Conservation (phyloP, 371 early-diverging fungal genomes). For the Synchytrium microbalum region DNA sequence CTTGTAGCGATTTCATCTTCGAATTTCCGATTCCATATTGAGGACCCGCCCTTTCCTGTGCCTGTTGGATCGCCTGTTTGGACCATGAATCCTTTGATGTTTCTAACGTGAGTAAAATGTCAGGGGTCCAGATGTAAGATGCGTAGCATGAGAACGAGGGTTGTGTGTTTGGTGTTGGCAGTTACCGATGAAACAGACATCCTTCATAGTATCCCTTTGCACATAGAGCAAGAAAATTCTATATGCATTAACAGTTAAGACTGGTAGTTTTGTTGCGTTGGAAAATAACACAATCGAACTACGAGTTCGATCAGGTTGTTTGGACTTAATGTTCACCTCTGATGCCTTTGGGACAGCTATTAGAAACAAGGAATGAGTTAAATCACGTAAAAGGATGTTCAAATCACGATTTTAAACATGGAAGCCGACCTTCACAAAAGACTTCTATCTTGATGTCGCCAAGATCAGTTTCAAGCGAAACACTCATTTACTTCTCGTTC, state of each 20-base stretch:
- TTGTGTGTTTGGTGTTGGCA: too few relatives aligned
- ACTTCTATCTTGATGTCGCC: conserved; percentile 74
- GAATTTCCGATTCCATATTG: conserved; percentile 80
- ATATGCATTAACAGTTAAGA: conserved; percentile 2
- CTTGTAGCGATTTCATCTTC: conserved; percentile 88
- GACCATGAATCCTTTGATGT: conserved; percentile 85
- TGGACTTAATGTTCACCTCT: conserved; percentile 43
- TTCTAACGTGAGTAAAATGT: conserved; percentile 32
- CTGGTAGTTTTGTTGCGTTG: background rate
- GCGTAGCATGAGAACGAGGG: too few relatives aligned
- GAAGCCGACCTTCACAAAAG: conserved; percentile 28
- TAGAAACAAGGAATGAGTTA: background rate
- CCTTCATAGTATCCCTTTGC: conserved; percentile 89
- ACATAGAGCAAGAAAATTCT: conserved; percentile 93
- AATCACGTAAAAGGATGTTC: conserved; percentile 55
- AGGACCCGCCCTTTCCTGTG: conserved; percentile 75
- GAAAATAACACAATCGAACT: background rate
- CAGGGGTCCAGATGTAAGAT: background rate
- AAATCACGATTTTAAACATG: conserved; percentile 19
- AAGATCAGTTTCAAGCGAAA: conserved; percentile 80
- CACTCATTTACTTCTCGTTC: too few relatives aligned
- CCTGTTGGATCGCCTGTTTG: conserved; percentile 90
- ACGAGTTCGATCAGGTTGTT: background rate
- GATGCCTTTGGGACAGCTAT: conserved; percentile 74
- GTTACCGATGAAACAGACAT: conserved; percentile 58